Base-by-base conservation (phyloP, 2,329 filamentous ascomycete species). In the Dothistroma pini region DNA sequence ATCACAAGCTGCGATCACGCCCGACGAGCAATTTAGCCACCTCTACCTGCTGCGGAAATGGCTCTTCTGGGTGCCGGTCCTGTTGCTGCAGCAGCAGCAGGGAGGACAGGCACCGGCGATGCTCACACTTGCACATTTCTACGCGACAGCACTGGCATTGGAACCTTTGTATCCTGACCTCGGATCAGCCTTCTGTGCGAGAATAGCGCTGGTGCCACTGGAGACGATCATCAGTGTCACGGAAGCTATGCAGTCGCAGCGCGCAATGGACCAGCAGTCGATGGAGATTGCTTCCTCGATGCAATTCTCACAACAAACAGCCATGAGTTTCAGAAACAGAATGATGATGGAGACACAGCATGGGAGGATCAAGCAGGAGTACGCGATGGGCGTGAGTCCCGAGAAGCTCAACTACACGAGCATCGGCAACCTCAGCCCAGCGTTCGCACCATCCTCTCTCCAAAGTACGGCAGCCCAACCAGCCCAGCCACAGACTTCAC, bases 21-120 rank as follows among this genome's bases (percentile, higher is more conserved):
- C 92, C 25, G 88, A 91, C 65, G 87, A 96, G 72, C 91, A 96
- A 72, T 97, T 97, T 73, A 89, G 92, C 71, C 89, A 93, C 66
- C 85, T 97, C 11, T 93, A 96, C 66, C 88, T 91, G 10, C 83
- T 99, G 61, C 85, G 93, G 58, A 90, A 90, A 68, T 97, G 93
- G 92, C 84, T 97, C 16, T 96, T 97, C 77, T 97, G 93, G 92
- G 86, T 96, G 58, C 95, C 95, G 0, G 87, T 96, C 35, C 86
- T 87, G 67, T 89, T 93, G 69, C 83, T 97, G 29, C 89, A 93
- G 73, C 86, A 93, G 73, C 86, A 87, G 66, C 89, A 88, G 52
- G 86, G 88, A 55, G 85, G 86, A 38, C 91, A 93, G 66, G 84
- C 90, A 25, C 90, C 86, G 62, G 89, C 91, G 1, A 82, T 97